Conservation (phyloP, 306 rosid species). For the Lathyrus aphaca region DNA sequence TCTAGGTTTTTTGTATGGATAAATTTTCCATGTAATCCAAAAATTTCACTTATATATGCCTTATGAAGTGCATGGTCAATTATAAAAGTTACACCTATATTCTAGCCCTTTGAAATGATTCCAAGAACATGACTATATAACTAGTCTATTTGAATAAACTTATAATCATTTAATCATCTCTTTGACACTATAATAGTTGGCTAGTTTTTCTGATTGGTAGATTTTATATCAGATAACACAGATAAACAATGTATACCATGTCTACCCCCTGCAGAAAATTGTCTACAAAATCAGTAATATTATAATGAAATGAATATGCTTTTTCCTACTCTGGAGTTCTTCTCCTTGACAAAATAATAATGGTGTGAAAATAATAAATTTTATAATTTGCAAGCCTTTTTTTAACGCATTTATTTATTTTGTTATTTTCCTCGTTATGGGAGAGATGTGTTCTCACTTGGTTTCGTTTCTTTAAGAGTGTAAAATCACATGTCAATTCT, state of each 20-base stretch:
- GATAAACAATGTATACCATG: background rate
- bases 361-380: background rate
- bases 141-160: no score
- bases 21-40: no score
- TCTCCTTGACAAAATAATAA: slow-evolving; percentile 18
- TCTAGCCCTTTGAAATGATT: no score
- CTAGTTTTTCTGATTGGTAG: no score
- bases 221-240: slow-evolving; percentile 4
- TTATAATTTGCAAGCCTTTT: background rate
- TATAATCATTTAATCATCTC: slow-evolving; percentile 39
- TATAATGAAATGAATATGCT: slow-evolving; percentile 1
- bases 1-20: no score
- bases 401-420: slow-evolving; percentile 12
- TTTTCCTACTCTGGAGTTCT: background rate
- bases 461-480: no score
- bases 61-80: no score
- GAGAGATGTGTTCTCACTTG: no score
- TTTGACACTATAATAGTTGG: slow-evolving; percentile 4
- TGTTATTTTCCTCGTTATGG: slow-evolving; percentile 21
- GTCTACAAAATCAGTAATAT: background rate
- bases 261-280: background rate
- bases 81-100: no score
- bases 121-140: no score
- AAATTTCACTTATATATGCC: no score
- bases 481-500: no score